These are phyloP conservation scores for Psidium friedrichsthalianum DNA, from an alignment of 345 rosid genomes.

Conservation along the genomic window DNA sequence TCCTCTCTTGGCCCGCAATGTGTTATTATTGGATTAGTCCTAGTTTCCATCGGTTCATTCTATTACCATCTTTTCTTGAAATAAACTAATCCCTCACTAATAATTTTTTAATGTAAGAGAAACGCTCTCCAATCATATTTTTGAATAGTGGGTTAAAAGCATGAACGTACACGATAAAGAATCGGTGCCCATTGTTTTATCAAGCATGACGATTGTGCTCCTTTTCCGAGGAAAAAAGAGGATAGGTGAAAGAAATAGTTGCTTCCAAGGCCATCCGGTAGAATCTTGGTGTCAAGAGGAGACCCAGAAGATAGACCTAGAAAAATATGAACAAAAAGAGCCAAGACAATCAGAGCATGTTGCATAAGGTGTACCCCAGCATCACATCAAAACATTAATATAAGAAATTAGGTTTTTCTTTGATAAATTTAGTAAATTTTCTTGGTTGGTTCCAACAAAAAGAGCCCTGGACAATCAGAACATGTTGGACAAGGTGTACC, in stretches of 20 bases:
- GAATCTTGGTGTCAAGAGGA: background rate
- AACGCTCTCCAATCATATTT: background rate
- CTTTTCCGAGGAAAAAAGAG: background rate
- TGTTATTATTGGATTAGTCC: background rate
- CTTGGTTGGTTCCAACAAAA: background rate
- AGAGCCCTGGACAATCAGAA: too few relatives aligned
- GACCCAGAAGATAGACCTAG: background rate
- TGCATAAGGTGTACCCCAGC: background rate
- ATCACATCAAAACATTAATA: too few relatives aligned
- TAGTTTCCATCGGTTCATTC: background rate
- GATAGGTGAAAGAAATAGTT: background rate
- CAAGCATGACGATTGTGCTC: background rate
- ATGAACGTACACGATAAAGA: background rate
- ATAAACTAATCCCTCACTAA: background rate
- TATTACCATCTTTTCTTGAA: background rate
- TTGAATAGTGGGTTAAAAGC: background rate
- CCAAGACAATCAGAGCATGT: background rate
- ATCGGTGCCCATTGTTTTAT: background rate
- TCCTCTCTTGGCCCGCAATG: background rate
- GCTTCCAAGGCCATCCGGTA: background rate
- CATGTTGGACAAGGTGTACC: too few relatives aligned
- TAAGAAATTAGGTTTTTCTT: background rate
- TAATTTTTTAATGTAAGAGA: background rate
- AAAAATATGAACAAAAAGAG: background rate
- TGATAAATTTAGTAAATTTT: background rate